These are phyloP conservation scores for Fraxinus quadrangulata DNA, from an alignment of 257 asterid species.

Conservation along the genomic window DNA sequence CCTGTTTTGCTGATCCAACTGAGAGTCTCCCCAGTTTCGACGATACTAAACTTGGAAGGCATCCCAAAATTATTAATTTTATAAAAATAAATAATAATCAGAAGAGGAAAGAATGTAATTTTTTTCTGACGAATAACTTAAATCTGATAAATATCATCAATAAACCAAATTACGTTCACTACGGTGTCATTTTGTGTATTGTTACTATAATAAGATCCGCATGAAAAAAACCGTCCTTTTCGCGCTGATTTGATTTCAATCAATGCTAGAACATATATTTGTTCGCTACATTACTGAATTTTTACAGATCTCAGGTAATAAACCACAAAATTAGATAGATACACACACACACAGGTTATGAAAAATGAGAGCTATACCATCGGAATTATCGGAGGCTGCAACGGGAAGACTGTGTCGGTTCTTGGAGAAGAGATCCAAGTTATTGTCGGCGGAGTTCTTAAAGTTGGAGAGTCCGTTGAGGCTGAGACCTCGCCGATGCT, in stretches of 20 bases:
- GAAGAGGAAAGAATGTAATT: background rate
- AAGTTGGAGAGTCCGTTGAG: conserved; percentile 42
- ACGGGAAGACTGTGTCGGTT: conserved; percentile 71
- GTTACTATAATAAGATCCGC: background rate
- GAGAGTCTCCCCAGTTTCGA: conserved; percentile 61
- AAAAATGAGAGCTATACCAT: conserved; percentile 24
- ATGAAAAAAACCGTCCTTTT: background rate
- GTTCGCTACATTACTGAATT: background rate
- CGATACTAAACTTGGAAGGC: conserved; percentile 35
- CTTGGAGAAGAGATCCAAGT: conserved; percentile 87
- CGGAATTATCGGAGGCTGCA: conserved; percentile 51
- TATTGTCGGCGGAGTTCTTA: conserved; percentile 46
- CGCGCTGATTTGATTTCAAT: conserved; percentile 13
- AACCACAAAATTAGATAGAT: background rate
- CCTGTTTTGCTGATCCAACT: conserved; percentile 50
- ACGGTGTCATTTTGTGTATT: background rate
- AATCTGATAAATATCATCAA: conserved; percentile 11
- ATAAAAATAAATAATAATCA: background rate
- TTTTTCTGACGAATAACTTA: background rate
- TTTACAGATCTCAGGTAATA: background rate
- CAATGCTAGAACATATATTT: conserved; percentile 5
- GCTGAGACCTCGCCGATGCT: conserved; percentile 78
- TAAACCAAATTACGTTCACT: conserved; percentile 1
- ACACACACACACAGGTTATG: background rate
- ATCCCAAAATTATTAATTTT: background rate